Evolutionary conservation across 2,329 filamentous ascomycete genomes (phyloP).

Genomic region (Colletotrichum tamarilloi): DNA sequence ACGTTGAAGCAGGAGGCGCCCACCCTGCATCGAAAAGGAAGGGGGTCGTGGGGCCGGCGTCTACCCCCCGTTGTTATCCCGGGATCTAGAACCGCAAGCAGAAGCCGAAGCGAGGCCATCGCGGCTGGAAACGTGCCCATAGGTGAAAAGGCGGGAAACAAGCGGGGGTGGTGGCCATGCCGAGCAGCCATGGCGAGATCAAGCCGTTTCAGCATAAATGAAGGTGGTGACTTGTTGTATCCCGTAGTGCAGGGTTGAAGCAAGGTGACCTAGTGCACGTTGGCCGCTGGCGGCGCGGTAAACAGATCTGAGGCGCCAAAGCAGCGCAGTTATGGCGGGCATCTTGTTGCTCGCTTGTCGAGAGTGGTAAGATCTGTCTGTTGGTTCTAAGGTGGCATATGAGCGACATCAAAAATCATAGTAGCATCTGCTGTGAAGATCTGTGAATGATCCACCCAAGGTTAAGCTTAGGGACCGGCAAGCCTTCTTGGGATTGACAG

Average conservation of each 20-base stretch:
- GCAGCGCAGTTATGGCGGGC: neutral
- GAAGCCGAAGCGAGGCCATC: conserved; percentile 13
- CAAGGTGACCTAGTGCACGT: neutral
- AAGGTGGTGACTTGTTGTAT: conserved; percentile 29
- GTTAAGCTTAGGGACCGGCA: neutral
- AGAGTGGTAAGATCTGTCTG: neutral
- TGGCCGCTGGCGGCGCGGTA: neutral
- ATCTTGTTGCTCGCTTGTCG: conserved; percentile 12
- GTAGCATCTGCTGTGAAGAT: conserved; percentile 9
- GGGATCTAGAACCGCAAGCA: conserved; percentile 17
- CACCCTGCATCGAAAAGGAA: conserved; percentile 1
- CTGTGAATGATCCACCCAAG: conserved; percentile 3
- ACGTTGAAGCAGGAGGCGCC: conserved; percentile 31
- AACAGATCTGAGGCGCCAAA: neutral
- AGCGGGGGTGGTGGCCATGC: conserved; percentile 26
- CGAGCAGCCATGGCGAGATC: conserved; percentile 25
- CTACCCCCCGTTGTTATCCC: neutral
- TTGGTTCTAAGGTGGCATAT: neutral
- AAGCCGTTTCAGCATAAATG: conserved; percentile 36
- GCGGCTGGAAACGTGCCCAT: conserved; percentile 31
- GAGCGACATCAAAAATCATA: conserved; percentile 4
- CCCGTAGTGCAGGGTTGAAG: conserved; percentile 26
- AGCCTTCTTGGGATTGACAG: neutral
- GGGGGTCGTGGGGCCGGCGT: conserved; percentile 11
- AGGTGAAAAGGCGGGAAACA: conserved; percentile 24